Base-by-base conservation (phyloP, 2,329 filamentous ascomycete genomes). In the Fusarium incarnatum region DNA sequence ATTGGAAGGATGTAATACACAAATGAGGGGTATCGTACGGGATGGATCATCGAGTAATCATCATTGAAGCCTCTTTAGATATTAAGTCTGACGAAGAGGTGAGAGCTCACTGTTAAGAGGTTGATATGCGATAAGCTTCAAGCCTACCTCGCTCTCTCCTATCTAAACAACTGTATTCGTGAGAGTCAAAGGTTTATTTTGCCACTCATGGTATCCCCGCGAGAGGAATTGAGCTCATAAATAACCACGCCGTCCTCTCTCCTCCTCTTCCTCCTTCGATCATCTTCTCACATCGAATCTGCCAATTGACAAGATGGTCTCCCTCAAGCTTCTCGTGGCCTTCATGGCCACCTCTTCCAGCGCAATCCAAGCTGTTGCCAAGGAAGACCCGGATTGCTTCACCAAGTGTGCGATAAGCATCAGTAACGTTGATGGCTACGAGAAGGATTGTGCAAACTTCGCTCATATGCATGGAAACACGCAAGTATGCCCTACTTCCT, bases 201-300 rank as follows among this genome's bases (percentile, higher is more conserved):
- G 10, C 28, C 28, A 6, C 47, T 1, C 20, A 13, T 10, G 16
- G 5, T 5, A 25, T n/a, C 34, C 34, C 7, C 3, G 15, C 3
- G 3, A 16, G 4, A 5, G 4, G 2, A 16, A 34, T 12, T 8
- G 6, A 22, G 28, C 13, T 34, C n/a, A 52, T 40, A 52, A 52
- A 20, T 52, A 25, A 25, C 22, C 18, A 3, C 4, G 3, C 5
- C 13, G 3, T 11, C 25, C 22, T 20, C 22, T 37, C 4, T 27
- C 2, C 15, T n/a, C 6, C 3, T 27, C 5, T 7, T 15, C 3
- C 2, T 15, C 3, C 9, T 37, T 37, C 9, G 16, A 40, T 10
- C 18, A 16, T 0, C 12, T 3, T 15, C 2, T n/a, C 13, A 15
- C 8, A 11, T 5, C 5, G 18, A 11, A 37, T n/a, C 6, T 37